Conservation (phyloP, 306 rosid species). For the Urtica urens region DNA sequence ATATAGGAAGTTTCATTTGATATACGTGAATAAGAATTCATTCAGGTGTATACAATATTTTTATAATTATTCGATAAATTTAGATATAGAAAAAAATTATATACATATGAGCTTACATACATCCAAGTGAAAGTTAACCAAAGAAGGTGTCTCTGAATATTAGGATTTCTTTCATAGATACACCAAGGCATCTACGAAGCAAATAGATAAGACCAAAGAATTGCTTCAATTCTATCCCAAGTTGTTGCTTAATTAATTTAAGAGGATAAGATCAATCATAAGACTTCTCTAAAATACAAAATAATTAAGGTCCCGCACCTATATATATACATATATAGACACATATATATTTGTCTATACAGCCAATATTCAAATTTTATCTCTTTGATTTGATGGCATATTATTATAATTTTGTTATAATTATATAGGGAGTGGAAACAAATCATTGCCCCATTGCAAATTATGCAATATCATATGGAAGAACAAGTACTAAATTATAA, state of each 20-base stretch:
- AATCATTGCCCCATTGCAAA: too few species aligned
- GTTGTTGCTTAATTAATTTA: constrained; percentile 6
- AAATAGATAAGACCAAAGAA: constrained; percentile 8
- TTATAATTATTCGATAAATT: too few species aligned
- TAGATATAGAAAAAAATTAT: too few species aligned
- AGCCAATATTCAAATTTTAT: constrained; percentile 19
- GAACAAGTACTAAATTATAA: too few species aligned
- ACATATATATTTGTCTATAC: too few species aligned
- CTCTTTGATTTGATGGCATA: background rate
- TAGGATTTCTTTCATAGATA: background rate
- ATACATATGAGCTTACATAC: background rate
- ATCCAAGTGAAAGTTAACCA: background rate
- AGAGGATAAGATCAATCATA: constrained; percentile 5
- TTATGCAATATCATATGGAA: too few species aligned
- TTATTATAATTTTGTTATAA: background rate
- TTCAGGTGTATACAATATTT: too few species aligned
- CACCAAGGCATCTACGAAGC: constrained; percentile 11
- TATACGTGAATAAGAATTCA: too few species aligned
- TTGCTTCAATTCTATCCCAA: constrained; percentile 18
- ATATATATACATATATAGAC: too few species aligned
- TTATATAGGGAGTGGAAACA: too few species aligned
- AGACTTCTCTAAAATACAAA: background rate
- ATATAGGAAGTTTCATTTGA: too few species aligned
- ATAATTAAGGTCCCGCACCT: too few species aligned
- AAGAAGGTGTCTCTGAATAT: constrained; percentile 2